A percentile compares a stretch with the other conserved stretches of the same genome.
Conservation (phyloP, 2,329 filamentous ascomycete species). For the Dryadomyces sulphureus region DNA sequence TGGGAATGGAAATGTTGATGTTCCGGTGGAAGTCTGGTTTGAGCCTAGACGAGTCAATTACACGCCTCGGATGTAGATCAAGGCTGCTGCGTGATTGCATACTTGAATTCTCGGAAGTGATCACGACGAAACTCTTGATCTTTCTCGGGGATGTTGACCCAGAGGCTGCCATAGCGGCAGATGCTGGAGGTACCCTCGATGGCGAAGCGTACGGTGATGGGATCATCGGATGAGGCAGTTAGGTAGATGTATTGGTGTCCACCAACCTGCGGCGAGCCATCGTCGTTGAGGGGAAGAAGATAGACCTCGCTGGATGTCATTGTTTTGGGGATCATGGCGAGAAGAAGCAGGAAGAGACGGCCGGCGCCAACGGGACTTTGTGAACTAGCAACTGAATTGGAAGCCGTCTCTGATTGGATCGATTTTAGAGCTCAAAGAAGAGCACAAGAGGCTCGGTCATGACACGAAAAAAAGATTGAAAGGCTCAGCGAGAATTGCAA, state of each 20-base stretch:
- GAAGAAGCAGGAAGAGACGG: neutral
- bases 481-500: neutral
- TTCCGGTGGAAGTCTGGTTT: slow-evolving; percentile 84
- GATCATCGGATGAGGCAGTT: slow-evolving; percentile 56
- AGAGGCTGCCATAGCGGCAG: slow-evolving; percentile 84
- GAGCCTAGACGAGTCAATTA: slow-evolving; percentile 38
- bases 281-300: slow-evolving; percentile 78
- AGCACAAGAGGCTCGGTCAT: neutral
- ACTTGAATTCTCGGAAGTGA: slow-evolving; percentile 82
- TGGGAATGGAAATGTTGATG: slow-evolving; percentile 78
- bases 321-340: slow-evolving; percentile 40
- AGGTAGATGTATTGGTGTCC: slow-evolving; percentile 85
- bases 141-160: slow-evolving; percentile 83
- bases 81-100: slow-evolving; percentile 20
- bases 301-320: slow-evolving; percentile 63
- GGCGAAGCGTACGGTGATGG: slow-evolving; percentile 71
- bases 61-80: too few relatives aligned
- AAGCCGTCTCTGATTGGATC: neutral
- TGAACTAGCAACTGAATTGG: neutral
- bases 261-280: slow-evolving; percentile 72
- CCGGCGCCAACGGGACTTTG: neutral
- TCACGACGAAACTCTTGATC: slow-evolving; percentile 63
- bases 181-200: slow-evolving; percentile 94
- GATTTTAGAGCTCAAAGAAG: neutral
- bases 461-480: too few relatives aligned